phyloP scores from a whole-genome alignment of 208 protist genomes.

The Trypanosoma rangeli region DNA sequence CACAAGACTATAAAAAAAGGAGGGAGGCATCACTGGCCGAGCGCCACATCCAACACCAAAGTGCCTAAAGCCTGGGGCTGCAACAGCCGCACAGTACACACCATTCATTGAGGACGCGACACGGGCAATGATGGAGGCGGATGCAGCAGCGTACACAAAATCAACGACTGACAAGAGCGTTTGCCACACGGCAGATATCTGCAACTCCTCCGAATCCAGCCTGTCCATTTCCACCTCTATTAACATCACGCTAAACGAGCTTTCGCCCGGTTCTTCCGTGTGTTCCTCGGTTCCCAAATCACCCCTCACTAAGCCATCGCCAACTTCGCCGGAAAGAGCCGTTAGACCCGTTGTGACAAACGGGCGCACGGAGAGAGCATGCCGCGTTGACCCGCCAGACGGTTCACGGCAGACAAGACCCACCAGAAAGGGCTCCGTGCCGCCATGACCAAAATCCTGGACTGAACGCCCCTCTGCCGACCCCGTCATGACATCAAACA shows the following conservation, averaged over 20 bases:
- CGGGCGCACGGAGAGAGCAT: background rate
- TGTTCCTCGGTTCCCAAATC: background rate
- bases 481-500: background rate
- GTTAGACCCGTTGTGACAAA: background rate
- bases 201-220: too few species aligned
- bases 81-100: background rate
- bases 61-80: background rate
- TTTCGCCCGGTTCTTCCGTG: background rate
- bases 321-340: background rate
- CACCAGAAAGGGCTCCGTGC: background rate
- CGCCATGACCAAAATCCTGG: background rate
- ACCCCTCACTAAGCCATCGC: background rate
- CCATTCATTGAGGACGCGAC: slow-evolving; percentile 5
- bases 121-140: background rate
- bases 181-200: slow-evolving; percentile 18
- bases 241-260: slow-evolving; percentile 13
- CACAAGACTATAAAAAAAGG: slow-evolving; percentile 11
- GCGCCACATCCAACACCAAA: background rate
- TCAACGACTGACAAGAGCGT: slow-evolving; percentile 24
- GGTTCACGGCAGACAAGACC: background rate
- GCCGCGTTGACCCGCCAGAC: background rate
- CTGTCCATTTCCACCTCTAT: slow-evolving; percentile 1
- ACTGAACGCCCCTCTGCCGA: background rate
- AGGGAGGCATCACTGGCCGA: slow-evolving; percentile 1
- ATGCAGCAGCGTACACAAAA: slow-evolving; percentile 25